These are phyloP conservation scores for Ulota crispa DNA, from an alignment of 225 moss, liverwort and hornwort genomes.

Conservation along the genomic window DNA sequence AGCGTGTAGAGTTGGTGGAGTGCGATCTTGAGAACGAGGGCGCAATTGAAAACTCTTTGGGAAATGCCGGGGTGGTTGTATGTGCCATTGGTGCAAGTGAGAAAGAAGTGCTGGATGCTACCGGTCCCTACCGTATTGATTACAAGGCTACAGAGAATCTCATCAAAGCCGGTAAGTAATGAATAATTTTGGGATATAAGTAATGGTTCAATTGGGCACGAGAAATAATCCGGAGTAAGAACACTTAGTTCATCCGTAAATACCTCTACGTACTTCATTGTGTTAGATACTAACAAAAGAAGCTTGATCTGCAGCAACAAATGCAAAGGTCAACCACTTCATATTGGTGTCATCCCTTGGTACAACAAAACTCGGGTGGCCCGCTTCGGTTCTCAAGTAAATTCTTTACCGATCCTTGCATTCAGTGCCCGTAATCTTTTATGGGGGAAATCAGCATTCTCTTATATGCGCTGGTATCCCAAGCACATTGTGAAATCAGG, in stretches of 20 bases:
- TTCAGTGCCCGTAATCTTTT: neutral
- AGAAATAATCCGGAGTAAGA: slow-evolving; percentile 2
- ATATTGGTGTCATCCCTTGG: slow-evolving; percentile 87
- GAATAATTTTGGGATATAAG: neutral
- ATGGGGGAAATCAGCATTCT: neutral
- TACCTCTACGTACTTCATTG: neutral
- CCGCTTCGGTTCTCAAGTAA: slow-evolving; percentile 81
- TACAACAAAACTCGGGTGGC: slow-evolving; percentile 84
- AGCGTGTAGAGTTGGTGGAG: slow-evolving; percentile 63
- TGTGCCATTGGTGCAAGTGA: slow-evolving; percentile 87
- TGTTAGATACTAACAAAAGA: neutral
- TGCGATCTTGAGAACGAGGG: slow-evolving; percentile 62
- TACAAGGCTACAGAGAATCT: slow-evolving; percentile 77
- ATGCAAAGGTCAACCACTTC: slow-evolving; percentile 73
- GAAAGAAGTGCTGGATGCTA: slow-evolving; percentile 67
- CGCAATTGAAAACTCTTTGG: slow-evolving; percentile 59
- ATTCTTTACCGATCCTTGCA: neutral
- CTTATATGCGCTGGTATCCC: neutral
- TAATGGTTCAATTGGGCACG: neutral
- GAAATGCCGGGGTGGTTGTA: slow-evolving; percentile 78
- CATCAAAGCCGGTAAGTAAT: slow-evolving; percentile 64
- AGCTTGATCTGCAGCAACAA: slow-evolving; percentile 57
- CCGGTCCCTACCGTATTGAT: slow-evolving; percentile 79
- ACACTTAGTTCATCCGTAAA: neutral
- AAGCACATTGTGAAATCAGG: neutral